Evolutionary conservation across 257 asterid genomes (phyloP).

Genomic region (Solanum acaule): DNA sequence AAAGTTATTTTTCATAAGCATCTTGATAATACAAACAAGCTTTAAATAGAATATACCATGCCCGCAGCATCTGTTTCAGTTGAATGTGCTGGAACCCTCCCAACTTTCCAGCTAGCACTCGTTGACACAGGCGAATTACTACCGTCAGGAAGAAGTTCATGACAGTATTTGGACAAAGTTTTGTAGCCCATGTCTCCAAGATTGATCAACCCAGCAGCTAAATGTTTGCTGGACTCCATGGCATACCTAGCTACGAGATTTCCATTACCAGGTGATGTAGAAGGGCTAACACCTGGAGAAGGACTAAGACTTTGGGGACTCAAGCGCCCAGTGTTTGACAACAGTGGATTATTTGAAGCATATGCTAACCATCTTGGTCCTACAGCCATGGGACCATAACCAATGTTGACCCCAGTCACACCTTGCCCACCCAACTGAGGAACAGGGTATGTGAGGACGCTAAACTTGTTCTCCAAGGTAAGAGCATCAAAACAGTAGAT

Average conservation of each 20-base stretch:
- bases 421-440: constrained; percentile 41
- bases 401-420: constrained; percentile 25
- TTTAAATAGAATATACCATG: constrained; percentile 11
- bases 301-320: constrained; percentile 49
- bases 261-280: constrained; percentile 45
- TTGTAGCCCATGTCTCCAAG: constrained; percentile 41
- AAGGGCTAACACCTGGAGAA: constrained; percentile 51
- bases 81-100: constrained; percentile 23
- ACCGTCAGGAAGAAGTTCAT: constrained; percentile 41
- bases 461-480: constrained; percentile 38
- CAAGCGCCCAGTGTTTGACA: constrained; percentile 31
- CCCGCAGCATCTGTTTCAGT: constrained; percentile 38
- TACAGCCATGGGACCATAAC: constrained; percentile 44
- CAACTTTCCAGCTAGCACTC: constrained; percentile 30
- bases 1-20: background rate
- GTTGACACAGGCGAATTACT: constrained; percentile 26
- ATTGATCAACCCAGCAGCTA: constrained; percentile 41
- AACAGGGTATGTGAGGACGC: constrained; percentile 37
- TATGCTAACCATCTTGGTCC: constrained; percentile 48
- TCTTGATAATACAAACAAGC: background rate
- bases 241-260: constrained; percentile 45
- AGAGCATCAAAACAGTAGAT: constrained; percentile 45
- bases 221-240: constrained; percentile 43
- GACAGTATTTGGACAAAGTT: constrained; percentile 38
- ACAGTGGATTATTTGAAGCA: constrained; percentile 34